phyloP scores from a whole-genome alignment of 2,329 filamentous ascomycete species.

The Hypoxylon sp. region DNA sequence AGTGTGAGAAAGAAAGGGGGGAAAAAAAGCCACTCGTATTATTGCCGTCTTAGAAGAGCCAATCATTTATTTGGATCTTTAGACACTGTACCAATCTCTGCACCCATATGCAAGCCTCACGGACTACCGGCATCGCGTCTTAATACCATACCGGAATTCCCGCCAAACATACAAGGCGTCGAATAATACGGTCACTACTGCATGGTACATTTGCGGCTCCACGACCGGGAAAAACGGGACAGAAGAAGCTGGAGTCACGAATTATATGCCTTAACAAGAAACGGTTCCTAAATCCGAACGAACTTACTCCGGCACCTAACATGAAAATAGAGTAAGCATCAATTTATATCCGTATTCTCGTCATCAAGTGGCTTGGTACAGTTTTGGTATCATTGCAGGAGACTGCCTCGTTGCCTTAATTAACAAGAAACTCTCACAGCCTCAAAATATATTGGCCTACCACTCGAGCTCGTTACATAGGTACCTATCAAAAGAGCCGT shows the following conservation, averaged over 20 bases:
- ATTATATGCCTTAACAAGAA: slow-evolving; percentile 24
- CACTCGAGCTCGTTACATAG: not conserved
- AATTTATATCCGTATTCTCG: slow-evolving; percentile 21
- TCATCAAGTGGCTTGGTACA: slow-evolving; percentile 19
- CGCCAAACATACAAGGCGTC: not conserved
- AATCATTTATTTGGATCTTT: slow-evolving; percentile 21
- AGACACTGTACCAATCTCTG: slow-evolving; percentile 25
- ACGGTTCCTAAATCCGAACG: slow-evolving; percentile 16
- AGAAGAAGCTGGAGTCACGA: not conserved
- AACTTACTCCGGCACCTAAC: slow-evolving; percentile 4
- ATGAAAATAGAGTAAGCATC: slow-evolving; percentile 7
- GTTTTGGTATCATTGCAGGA: slow-evolving; percentile 2
- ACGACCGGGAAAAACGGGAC: not conserved
- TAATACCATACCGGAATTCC: not conserved
- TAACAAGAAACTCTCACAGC: slow-evolving; percentile 14
- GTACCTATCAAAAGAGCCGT: slow-evolving; percentile 10
- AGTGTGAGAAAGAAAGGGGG: not conserved
- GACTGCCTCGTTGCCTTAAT: slow-evolving; percentile 22
- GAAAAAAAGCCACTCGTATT: not conserved
- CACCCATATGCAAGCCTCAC: slow-evolving; percentile 33
- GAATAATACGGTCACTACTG: not conserved
- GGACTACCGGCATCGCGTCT: slow-evolving; percentile 35
- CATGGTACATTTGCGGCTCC: slow-evolving; percentile 1
- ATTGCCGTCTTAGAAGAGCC: slow-evolving; percentile 3
- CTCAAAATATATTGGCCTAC: slow-evolving; percentile 13